These are phyloP conservation scores for Beta vulgaris DNA, from an alignment of 148 eudicot genomes.

Conservation along the genomic window DNA sequence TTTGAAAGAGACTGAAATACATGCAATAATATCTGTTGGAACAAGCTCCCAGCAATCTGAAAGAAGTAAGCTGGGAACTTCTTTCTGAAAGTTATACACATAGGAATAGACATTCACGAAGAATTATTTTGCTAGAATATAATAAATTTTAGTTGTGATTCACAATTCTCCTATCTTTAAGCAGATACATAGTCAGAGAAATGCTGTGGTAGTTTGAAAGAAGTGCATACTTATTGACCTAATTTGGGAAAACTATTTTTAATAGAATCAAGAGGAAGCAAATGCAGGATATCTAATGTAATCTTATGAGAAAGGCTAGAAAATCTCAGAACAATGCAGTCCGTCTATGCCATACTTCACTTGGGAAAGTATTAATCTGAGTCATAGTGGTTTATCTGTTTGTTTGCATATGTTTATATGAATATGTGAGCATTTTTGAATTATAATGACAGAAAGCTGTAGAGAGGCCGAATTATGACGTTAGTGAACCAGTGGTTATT, in stretches of 20 bases:
- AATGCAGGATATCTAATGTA: not conserved
- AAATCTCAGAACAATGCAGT: not conserved
- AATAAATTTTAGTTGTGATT: too few relatives aligned
- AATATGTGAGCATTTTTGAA: not conserved
- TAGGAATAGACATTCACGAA: too few relatives aligned
- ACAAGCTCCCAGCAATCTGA: not conserved
- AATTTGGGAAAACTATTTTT: not conserved
- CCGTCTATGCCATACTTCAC: not conserved
- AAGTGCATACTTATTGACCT: not conserved
- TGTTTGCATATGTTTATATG: constrained; percentile 1
- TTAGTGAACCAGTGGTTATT: constrained; percentile 84
- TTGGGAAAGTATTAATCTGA: too few relatives aligned
- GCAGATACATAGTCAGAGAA: too few relatives aligned
- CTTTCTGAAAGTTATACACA: not conserved
- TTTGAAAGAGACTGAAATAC: too few relatives aligned
- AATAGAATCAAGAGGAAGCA: not conserved
- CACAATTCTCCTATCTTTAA: too few relatives aligned
- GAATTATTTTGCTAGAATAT: too few relatives aligned
- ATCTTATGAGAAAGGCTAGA: not conserved
- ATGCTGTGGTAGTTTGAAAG: not conserved
- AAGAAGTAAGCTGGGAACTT: not conserved
- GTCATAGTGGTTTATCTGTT: not conserved
- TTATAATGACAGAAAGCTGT: constrained; percentile 48
- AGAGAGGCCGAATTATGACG: constrained; percentile 61
- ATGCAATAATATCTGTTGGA: not conserved